These are phyloP conservation scores for Spergularia bocconei DNA, from an alignment of 148 eudicot genomes.

Conservation along the genomic window DNA sequence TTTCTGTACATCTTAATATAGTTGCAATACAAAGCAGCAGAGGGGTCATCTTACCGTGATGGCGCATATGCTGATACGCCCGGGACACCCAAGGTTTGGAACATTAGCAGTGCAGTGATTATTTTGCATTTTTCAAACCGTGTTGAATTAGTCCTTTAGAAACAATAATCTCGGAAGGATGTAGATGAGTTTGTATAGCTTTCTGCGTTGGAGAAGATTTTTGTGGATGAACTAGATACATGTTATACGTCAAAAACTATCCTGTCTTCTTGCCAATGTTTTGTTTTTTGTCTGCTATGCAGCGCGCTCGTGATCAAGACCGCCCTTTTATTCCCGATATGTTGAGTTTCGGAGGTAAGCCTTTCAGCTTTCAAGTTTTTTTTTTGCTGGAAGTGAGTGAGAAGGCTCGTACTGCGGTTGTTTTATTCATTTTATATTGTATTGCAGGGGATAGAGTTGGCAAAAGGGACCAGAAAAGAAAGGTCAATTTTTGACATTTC, in stretches of 20 bases:
- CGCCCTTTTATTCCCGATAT: constrained; percentile 75
- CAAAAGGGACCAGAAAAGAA: constrained; percentile 90
- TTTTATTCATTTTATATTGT: constrained; percentile 11
- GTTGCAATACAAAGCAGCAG: constrained; percentile 91
- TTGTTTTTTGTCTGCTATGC: constrained; percentile 28
- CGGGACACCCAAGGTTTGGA: constrained; percentile 62
- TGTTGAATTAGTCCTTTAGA: too few relatives aligned
- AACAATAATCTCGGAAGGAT: too few relatives aligned
- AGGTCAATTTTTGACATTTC: constrained; percentile 37
- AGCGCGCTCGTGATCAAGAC: constrained; percentile 78
- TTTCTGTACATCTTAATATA: constrained; percentile 19
- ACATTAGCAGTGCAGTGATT: neutral
- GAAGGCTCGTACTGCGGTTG: constrained; percentile 3
- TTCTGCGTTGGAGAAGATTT: neutral
- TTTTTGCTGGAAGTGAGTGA: neutral
- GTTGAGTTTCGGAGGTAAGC: constrained; percentile 66
- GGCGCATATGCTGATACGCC: constrained; percentile 76
- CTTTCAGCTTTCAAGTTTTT: constrained; percentile 4
- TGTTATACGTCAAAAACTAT: neutral
- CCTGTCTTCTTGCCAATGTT: neutral
- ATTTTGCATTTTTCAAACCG: neutral
- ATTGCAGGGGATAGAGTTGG: constrained; percentile 74
- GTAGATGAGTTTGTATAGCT: neutral
- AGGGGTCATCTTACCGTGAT: constrained; percentile 82
- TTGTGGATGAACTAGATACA: neutral